These are phyloP conservation scores for Graphiopsis chlorocephala DNA, from an alignment of 2,329 filamentous ascomycete genomes.

Conservation along the genomic window DNA sequence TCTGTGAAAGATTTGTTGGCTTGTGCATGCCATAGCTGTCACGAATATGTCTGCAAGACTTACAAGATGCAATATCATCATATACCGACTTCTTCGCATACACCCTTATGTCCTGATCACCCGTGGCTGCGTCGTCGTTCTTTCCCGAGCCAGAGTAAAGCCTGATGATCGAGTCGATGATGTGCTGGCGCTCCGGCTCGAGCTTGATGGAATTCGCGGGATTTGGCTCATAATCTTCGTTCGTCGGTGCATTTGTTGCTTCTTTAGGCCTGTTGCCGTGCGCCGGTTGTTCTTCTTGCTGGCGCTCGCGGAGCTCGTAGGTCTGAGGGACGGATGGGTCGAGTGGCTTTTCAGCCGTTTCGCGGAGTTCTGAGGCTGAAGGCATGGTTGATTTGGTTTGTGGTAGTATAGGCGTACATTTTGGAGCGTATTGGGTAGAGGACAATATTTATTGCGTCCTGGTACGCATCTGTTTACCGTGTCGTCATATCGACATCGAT, in stretches of 20 bases:
- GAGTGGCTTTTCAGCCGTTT: constrained; percentile 11
- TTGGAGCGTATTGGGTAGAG: not conserved
- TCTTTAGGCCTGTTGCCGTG: constrained; percentile 8
- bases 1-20: constrained; percentile 24
- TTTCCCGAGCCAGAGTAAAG: constrained; percentile 49
- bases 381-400: constrained; percentile 3
- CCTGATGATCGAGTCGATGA: constrained; percentile 43
- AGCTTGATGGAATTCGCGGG: constrained; percentile 37
- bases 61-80: constrained; percentile 43
- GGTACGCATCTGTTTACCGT: not conserved
- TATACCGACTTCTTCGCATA: constrained; percentile 49
- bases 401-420: not conserved
- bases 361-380: constrained; percentile 10
- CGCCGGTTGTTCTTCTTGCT: constrained; percentile 12
- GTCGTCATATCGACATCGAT: constrained; percentile 11
- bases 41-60: not conserved
- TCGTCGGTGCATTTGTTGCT: constrained; percentile 26
- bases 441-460: not conserved
- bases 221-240: constrained; percentile 44
- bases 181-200: constrained; percentile 37
- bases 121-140: constrained; percentile 32
- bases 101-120: constrained; percentile 44
- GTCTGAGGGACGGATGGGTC: constrained; percentile 14
- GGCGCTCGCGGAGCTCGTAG: constrained; percentile 16
- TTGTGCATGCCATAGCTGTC: not conserved